A percentile compares a stretch with the other conserved stretches of the same genome.
These are phyloP conservation scores for Wickerhamomyces strasburgensis DNA, from an alignment of 805 yeast species.

Conservation along the genomic window DNA sequence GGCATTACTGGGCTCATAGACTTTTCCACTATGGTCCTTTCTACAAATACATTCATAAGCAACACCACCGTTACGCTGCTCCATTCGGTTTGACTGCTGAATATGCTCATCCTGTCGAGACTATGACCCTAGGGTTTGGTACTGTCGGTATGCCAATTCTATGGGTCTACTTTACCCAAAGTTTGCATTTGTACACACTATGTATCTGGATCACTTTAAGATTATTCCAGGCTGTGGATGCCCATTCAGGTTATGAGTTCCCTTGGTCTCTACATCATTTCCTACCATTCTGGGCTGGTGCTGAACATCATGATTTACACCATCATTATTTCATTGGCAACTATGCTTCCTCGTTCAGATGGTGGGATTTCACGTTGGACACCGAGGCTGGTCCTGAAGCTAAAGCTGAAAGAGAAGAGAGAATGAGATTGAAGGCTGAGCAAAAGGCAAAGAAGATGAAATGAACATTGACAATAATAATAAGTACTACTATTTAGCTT, in stretches of 20 bases:
- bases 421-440: conserved; percentile 37
- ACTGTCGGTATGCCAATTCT: conserved; percentile 93
- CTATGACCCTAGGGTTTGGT: conserved; percentile 85
- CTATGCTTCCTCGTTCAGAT: conserved; percentile 90
- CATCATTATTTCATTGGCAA: conserved; percentile 95
- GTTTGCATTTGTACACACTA: conserved; percentile 85
- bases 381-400: conserved; percentile 91
- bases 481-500: too few species aligned
- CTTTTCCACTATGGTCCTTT: conserved; percentile 82
- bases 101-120: conserved; percentile 96
- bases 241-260: conserved; percentile 97
- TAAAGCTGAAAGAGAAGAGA: conserved; percentile 64
- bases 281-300: conserved; percentile 97
- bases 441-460: conserved; percentile 12
- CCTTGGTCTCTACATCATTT: conserved; percentile 94
- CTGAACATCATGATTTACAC: conserved; percentile 96
- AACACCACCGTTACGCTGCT: conserved; percentile 96
- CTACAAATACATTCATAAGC: conserved; percentile 92
- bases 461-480: too few species aligned
- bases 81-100: conserved; percentile 97
- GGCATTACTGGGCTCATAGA: conserved; percentile 98
- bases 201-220: conserved; percentile 83
- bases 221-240: conserved; percentile 93
- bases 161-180: conserved; percentile 69
- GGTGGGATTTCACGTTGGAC: conserved; percentile 86